Conservation (phyloP, 2,329 filamentous ascomycete species). For the Fusarium dlaminii region DNA sequence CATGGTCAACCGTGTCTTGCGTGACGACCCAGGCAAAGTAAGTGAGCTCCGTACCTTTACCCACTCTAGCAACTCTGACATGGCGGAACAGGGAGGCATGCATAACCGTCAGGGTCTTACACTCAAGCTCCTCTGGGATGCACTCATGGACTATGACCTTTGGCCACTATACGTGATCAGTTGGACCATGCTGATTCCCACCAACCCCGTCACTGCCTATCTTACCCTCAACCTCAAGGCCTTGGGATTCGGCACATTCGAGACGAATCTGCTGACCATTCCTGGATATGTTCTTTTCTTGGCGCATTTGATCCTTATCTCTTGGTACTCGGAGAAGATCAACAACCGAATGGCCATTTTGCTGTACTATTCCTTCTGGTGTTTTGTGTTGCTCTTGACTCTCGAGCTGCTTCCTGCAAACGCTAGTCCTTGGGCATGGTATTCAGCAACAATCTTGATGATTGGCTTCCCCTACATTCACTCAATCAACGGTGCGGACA, state of each 20-base stretch:
- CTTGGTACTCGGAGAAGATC: slow-evolving; percentile 56
- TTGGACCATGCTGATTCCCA: slow-evolving; percentile 41
- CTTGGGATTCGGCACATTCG: slow-evolving; percentile 61
- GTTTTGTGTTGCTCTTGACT: slow-evolving; percentile 61
- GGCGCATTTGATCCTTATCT: slow-evolving; percentile 54
- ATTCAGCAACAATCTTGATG: slow-evolving; percentile 47
- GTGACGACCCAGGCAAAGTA: slow-evolving; percentile 63
- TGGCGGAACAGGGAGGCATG: slow-evolving; percentile 59
- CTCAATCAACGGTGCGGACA: not conserved
- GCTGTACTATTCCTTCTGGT: slow-evolving; percentile 61
- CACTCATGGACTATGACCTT: slow-evolving; percentile 64
- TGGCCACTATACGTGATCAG: slow-evolving; percentile 43
- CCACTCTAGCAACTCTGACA: not conserved
- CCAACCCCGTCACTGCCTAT: slow-evolving; percentile 47
- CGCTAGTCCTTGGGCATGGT: slow-evolving; percentile 45
- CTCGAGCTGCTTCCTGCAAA: slow-evolving; percentile 48
- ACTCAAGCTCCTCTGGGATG: slow-evolving; percentile 56
- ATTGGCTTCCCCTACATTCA: slow-evolving; percentile 48
- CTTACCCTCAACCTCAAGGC: slow-evolving; percentile 61
- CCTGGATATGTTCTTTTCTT: slow-evolving; percentile 54
- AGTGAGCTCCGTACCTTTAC: fast-evolving
- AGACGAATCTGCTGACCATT: slow-evolving; percentile 66
- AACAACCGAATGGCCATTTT: slow-evolving; percentile 53
- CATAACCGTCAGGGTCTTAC: slow-evolving; percentile 67
- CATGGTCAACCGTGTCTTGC: slow-evolving; percentile 63